phyloP scores from a whole-genome alignment of 345 rosid genomes.

The Eucalyptus albens region DNA sequence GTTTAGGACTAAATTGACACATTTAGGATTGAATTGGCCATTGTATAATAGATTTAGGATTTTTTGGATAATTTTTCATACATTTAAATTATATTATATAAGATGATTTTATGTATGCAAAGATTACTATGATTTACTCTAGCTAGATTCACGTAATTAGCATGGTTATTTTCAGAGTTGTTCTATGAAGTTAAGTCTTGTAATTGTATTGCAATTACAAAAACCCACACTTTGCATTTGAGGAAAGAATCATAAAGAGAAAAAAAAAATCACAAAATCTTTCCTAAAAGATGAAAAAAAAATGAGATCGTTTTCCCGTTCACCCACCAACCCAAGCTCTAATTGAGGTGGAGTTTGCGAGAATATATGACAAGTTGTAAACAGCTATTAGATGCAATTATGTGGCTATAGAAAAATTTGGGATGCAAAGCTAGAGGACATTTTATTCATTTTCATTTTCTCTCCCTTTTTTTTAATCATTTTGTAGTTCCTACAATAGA shows the following conservation, averaged over 20 bases:
- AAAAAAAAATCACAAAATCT: neutral
- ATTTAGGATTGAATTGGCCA: too few relatives aligned
- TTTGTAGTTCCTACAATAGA: neutral
- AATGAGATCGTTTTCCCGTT: neutral
- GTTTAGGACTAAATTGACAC: too few relatives aligned
- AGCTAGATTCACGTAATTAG: neutral
- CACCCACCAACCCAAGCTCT: neutral
- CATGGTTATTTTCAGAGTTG: too few relatives aligned
- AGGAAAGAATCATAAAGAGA: neutral
- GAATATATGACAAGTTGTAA: neutral
- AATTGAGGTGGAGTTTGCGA: neutral
- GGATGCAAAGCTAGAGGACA: too few relatives aligned
- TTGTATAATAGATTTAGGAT: too few relatives aligned
- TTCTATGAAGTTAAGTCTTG: neutral
- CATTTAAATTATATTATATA: too few relatives aligned
- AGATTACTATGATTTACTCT: neutral
- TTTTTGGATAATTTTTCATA: too few relatives aligned
- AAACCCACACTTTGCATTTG: neutral
- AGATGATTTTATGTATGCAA: neutral
- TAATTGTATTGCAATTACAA: neutral
- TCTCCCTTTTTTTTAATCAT: neutral
- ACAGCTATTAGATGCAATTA: neutral
- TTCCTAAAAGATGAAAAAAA: neutral
- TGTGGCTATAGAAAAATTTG: neutral
- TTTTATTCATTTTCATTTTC: too few relatives aligned